Evolutionary conservation across 2,329 filamentous ascomycete genomes (phyloP), one percentile per base, ranked within the genome.

Genomic region (Didymella segeticola): DNA sequence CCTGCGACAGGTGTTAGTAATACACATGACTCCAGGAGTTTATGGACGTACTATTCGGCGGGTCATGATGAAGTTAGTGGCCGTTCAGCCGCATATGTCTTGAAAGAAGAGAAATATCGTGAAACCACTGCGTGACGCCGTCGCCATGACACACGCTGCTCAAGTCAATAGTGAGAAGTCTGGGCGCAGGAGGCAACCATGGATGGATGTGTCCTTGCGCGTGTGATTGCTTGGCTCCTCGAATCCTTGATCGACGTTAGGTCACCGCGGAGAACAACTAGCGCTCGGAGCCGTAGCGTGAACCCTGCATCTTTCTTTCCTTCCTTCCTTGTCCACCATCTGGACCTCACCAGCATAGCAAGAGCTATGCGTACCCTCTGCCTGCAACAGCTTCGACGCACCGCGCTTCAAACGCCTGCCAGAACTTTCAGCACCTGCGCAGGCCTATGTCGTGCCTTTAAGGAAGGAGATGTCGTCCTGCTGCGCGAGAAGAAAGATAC

Each of bases 381-480:
- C 36, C 29, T 59, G 39, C 50, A 46, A 10, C 47, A 47, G 36
- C 45, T 56, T 31, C 47, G 42, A 47, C 33, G 27, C 39, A 23
- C 47, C n/a, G 53, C 50, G 25, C 22, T n/a, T 14, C 39, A 29
- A 30, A 46, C 20, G 10, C 39, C 50, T 46, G 38, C 53, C 36
- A 43, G 63, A 45, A 47, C 45, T 27, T 71, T 71, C 20, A 51
- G 65, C 10, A 65, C 56, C 25, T 62, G 58, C 42, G 31, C 60
- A 9, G 38, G 48, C 41, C 51, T 62, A 22, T 47, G 48, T 39
- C 64, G 64, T 46, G 61, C 60, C 11, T 74, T 72, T 51, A 52
- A 68, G 68, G 75, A 75, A 46, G 70, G 69, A 54, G 75, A 78
- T 46, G 53, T 72, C 20, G 77, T 79, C 26, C 64, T 81, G 17